These are phyloP conservation scores for Trichoderma sp. DNA, from an alignment of 2,329 filamentous ascomycete species.

Conservation along the genomic window DNA sequence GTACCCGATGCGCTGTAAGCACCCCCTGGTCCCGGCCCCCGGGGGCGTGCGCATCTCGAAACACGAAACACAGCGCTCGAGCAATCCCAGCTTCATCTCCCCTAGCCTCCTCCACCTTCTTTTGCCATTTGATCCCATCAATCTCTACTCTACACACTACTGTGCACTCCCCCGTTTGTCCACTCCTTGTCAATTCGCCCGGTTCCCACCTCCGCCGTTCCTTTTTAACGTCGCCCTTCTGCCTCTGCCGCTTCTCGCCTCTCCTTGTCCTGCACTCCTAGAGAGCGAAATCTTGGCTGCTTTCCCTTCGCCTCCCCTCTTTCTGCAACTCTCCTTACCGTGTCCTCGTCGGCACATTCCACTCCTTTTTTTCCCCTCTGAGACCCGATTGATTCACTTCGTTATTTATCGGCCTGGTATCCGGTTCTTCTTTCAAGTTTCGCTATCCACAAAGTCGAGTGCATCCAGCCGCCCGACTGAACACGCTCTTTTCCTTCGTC, in stretches of 20 bases:
- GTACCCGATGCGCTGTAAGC: not conserved
- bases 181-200: conserved; percentile 8
- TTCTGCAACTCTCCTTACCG: conserved; percentile 22
- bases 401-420: conserved; percentile 8
- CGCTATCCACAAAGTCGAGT: conserved; percentile 14
- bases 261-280: conserved; percentile 26
- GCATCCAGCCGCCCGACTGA: conserved; percentile 18
- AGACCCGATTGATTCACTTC: conserved; percentile 12
- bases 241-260: conserved; percentile 21
- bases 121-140: too few species aligned
- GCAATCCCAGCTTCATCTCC: conserved; percentile 12
- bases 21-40: not conserved
- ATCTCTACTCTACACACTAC: conserved; percentile 11
- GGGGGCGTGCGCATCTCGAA: conserved; percentile 15
- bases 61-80: conserved; percentile 6
- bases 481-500: conserved; percentile 6
- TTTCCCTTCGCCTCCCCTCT: conserved; percentile 3
- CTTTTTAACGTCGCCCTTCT: conserved; percentile 31
- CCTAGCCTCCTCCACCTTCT: conserved; percentile 1
- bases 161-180: not conserved
- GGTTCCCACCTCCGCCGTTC: conserved; percentile 24
- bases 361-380: conserved; percentile 30
- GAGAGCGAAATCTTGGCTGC: conserved; percentile 12
- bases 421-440: conserved; percentile 14
- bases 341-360: conserved; percentile 34